Evolutionary conservation across 1,139 yeast species (phyloP), one percentile per base, ranked within the genome.

Genomic region (Hansenula sp.): DNA sequence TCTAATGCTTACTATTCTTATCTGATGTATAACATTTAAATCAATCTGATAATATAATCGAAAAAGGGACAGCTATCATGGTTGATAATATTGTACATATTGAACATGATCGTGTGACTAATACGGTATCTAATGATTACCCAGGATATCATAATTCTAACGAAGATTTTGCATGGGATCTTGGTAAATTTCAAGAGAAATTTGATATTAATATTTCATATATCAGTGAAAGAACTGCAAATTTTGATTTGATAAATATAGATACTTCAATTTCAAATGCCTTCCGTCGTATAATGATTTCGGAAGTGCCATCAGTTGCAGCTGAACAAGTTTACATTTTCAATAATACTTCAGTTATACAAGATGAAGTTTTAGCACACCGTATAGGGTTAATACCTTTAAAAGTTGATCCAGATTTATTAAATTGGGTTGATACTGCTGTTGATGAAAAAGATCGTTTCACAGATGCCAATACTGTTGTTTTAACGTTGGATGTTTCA

Each of bases 221-320:
- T 57, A 69, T 84, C 53, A 76, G 79, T 29, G 89, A 81, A 47
- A 74, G 87, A 62, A 77, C 77, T 39, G 90, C 93, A 50, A 90
- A 88, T 64, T 93, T 93, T 58, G 99, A 93, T 64, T 72, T 94
- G 52, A 70, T 87, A 47, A 84, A 89, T 55, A 71, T 91, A 41
- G 99, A 93, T 63, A 87, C 98, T 2, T 87, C 98, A 13, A 73
- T 93, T 46, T 93, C 98, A 41, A 93, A 93, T 71, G 98, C 99
- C 0, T 90, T 93, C 69, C 86, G 99, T 62, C 85, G 99, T 62
- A 87, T 93, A 55, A 91, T 93, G 97, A 82, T 93, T 50, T 80
- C 97, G 1, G 99, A 93, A 64, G 96, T 93, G 30, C 99, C 99
- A 17, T 78, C 94, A 4, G 95, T 93, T 39, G 99, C 99, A 9